phyloP scores from a whole-genome alignment of 192 early-diverging fungal genomes.

The Gaertneriomyces sp. region DNA sequence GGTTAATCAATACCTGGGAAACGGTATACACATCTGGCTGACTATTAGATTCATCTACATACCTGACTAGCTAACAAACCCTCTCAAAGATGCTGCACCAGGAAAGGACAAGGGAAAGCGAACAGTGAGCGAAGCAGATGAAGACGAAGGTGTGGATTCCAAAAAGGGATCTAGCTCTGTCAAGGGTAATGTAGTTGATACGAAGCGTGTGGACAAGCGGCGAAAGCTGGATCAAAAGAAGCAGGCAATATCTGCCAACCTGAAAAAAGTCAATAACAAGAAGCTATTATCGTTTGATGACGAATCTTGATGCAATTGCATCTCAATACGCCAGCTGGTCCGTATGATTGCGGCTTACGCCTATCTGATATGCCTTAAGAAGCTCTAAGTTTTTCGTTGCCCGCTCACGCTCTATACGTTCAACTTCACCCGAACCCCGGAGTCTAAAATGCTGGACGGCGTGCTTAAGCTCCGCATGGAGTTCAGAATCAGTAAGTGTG shows the following conservation, averaged over 20 bases:
- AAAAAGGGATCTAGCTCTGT: too few relatives aligned
- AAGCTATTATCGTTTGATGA: conserved; percentile 32
- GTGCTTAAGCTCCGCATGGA: not conserved
- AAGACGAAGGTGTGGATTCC: not conserved
- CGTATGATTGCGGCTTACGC: too few relatives aligned
- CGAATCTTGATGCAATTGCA: conserved; percentile 9
- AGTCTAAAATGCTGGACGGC: not conserved
- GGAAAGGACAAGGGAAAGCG: conserved; percentile 13
- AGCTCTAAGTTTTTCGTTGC: too few relatives aligned
- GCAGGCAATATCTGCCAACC: conserved; percentile 5
- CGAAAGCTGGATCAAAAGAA: conserved; percentile 15
- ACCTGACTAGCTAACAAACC: not conserved
- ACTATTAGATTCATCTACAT: not conserved
- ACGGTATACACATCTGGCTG: not conserved
- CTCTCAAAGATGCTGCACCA: conserved; percentile 1
- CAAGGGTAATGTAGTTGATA: not conserved
- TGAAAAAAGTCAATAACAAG: conserved; percentile 31
- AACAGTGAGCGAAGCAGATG: conserved; percentile 7
- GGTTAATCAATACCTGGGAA: conserved; percentile 17
- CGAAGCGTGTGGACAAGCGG: conserved; percentile 10
- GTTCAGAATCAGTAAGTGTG: not conserved
- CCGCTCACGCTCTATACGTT: conserved; percentile 5
- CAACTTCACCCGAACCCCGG: conserved; percentile 11
- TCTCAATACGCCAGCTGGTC: too few relatives aligned
- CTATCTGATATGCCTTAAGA: too few relatives aligned